Conservation (phyloP, 495 filamentous ascomycete genomes). For the Penicillium dipodomyicola region DNA sequence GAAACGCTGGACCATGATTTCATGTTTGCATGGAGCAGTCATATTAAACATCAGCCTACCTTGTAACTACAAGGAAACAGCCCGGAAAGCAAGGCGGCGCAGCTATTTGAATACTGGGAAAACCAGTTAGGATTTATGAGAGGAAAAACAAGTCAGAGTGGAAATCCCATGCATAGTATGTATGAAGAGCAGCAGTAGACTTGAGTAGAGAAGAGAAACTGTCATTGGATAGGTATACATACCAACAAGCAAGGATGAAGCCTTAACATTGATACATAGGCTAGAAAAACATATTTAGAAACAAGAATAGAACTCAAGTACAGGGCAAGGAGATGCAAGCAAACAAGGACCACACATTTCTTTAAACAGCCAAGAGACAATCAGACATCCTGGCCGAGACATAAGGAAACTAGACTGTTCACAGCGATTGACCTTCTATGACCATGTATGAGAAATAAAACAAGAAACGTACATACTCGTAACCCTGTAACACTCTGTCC, state of each 20-base stretch:
- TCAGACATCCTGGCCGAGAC: neutral
- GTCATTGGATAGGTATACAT: neutral
- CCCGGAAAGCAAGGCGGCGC: no score
- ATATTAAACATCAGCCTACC: no score
- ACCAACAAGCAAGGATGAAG: neutral
- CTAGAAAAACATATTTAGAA: neutral
- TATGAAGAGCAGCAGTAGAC: neutral
- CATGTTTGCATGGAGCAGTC: no score
- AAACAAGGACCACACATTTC: slow-evolving; percentile 1
- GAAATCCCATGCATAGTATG: neutral
- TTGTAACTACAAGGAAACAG: no score
- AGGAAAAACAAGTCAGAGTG: neutral
- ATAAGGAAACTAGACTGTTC: slow-evolving; percentile 5
- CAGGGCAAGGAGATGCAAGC: neutral
- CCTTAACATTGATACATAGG: neutral
- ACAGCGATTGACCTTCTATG: slow-evolving; percentile 6
- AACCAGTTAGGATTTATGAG: no score
- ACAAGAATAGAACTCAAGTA: neutral
- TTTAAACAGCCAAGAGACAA: neutral
- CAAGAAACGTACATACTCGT: slow-evolving; percentile 24
- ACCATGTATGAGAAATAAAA: slow-evolving; percentile 13
- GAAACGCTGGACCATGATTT: no score
- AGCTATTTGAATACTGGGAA: no score
- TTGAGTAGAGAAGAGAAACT: neutral
- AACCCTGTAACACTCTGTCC: slow-evolving; percentile 23